Percentiles rank a stretch among this genome's conserved stretches.
These are phyloP conservation scores for Larix kaempferi DNA, from an alignment of 75 land plant species.

Conservation along the genomic window DNA sequence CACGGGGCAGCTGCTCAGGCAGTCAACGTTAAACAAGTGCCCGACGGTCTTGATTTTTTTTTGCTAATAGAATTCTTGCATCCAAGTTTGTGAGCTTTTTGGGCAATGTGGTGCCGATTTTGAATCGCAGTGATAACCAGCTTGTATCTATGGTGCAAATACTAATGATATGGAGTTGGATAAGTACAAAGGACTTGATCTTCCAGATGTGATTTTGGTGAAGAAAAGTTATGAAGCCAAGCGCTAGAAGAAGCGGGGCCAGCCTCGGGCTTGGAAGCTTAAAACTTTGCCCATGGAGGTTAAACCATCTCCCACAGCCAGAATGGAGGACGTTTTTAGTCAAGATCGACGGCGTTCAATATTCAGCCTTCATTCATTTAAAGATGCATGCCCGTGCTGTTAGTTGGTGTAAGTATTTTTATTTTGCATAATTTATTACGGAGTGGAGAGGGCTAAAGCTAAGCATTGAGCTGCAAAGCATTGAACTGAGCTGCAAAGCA, in stretches of 20 bases:
- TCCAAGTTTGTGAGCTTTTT: slow-evolving; percentile 61
- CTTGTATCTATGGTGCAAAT: slow-evolving; percentile 86
- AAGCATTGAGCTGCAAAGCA: too few relatives aligned
- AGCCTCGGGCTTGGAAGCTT: slow-evolving; percentile 71
- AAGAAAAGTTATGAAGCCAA: slow-evolving; percentile 85
- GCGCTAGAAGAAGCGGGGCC: slow-evolving; percentile 57
- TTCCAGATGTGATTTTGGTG: too few relatives aligned
- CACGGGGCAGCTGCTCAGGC: slow-evolving; percentile 58
- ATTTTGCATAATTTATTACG: too few relatives aligned
- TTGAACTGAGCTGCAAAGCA: too few relatives aligned
- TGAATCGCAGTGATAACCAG: slow-evolving; percentile 53
- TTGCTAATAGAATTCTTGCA: slow-evolving; percentile 60
- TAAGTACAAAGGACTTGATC: too few relatives aligned
- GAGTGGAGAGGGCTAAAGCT: too few relatives aligned
- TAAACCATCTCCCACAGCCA: slow-evolving; percentile 33
- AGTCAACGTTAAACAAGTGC: slow-evolving; percentile 58
- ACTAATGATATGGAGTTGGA: slow-evolving; percentile 67
- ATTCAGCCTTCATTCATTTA: too few relatives aligned
- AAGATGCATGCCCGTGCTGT: too few relatives aligned
- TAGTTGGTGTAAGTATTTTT: too few relatives aligned
- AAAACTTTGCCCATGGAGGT: slow-evolving; percentile 72
- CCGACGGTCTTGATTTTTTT: slow-evolving; percentile 75
- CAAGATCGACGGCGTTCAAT: too few relatives aligned
- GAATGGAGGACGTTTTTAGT: slow-evolving; percentile 48
- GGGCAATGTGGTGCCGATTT: slow-evolving; percentile 42